Conservation (phyloP, 192 early-diverging fungal genomes). For the Rhizophagus sp. region DNA sequence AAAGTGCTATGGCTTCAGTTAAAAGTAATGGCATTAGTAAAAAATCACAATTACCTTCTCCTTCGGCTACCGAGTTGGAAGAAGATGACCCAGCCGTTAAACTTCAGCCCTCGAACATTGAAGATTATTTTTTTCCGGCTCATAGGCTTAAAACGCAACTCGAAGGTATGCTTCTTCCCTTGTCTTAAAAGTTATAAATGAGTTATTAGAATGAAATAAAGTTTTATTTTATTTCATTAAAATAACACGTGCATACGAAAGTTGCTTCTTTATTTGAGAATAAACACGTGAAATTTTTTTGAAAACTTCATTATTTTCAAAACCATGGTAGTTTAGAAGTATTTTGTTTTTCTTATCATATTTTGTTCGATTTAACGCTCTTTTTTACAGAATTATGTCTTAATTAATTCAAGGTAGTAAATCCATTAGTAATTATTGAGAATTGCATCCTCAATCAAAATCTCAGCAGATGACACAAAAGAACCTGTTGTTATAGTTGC, state of each 20-base stretch:
- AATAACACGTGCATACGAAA: background rate
- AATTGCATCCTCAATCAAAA: slow-evolving; percentile 20
- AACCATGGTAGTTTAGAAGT: background rate
- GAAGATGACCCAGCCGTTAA: slow-evolving; percentile 16
- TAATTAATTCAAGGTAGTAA: background rate
- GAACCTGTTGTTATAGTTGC: slow-evolving; percentile 89
- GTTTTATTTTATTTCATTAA: background rate
- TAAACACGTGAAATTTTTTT: background rate
- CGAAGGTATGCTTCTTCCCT: background rate
- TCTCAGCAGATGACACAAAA: slow-evolving; percentile 57
- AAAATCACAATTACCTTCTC: background rate
- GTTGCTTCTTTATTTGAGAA: background rate
- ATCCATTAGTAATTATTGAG: background rate
- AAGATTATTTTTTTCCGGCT: slow-evolving; percentile 28
- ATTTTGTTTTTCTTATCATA: background rate
- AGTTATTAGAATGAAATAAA: background rate
- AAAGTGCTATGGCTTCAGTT: background rate
- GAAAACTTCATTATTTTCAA: background rate
- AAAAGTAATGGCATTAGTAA: background rate
- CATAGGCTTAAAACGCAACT: slow-evolving; percentile 17
- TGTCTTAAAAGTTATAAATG: background rate
- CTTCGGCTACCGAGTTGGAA: slow-evolving; percentile 21
- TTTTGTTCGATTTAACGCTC: slow-evolving; percentile 8
- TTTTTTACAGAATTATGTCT: background rate
- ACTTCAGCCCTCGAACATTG: background rate